These are phyloP conservation scores for Backusella macrospora DNA, from an alignment of 192 early-diverging fungal genomes.

Conservation along the genomic window DNA sequence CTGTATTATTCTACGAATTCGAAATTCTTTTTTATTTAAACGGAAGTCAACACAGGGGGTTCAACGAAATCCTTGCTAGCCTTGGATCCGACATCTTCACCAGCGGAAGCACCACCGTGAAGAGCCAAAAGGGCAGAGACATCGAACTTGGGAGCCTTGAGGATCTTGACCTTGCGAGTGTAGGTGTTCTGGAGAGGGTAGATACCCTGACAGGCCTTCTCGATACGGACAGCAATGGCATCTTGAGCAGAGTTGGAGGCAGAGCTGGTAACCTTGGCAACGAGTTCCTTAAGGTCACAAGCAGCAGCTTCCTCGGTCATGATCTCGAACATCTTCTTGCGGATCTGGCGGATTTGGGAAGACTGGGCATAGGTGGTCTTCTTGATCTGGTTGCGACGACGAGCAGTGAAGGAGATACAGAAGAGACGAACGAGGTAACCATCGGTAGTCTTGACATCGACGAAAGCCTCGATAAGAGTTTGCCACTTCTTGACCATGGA, in stretches of 20 bases:
- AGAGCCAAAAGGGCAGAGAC: constrained; percentile 95
- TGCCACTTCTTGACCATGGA: constrained; percentile 99
- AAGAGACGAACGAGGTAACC: constrained; percentile 99
- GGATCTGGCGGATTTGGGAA: constrained; percentile 96
- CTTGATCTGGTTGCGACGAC: constrained; percentile 89
- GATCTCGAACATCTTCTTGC: constrained; percentile 99
- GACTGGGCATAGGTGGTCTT: constrained; percentile 98
- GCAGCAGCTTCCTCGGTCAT: constrained; percentile 81
- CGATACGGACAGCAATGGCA: constrained; percentile 95
- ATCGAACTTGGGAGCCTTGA: constrained; percentile 97
- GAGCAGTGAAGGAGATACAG: constrained; percentile 91
- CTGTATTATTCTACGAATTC: neutral
- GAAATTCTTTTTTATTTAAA: constrained; percentile 45
- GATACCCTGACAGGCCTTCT: constrained; percentile 96
- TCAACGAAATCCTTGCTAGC: constrained; percentile 82
- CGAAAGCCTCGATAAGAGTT: constrained; percentile 94
- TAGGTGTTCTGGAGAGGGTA: constrained; percentile 98
- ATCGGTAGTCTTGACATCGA: constrained; percentile 99
- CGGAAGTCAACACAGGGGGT: constrained; percentile 69
- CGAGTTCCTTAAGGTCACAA: constrained; percentile 95
- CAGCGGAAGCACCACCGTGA: constrained; percentile 82
- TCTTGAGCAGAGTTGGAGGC: constrained; percentile 56
- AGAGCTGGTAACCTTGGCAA: constrained; percentile 89
- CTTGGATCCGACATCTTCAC: constrained; percentile 81
- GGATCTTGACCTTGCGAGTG: constrained; percentile 98